Evolutionary conservation across 345 rosid genomes (phyloP), one percentile per base, ranked within the genome.

Genomic region (Rhizophora mangle): DNA sequence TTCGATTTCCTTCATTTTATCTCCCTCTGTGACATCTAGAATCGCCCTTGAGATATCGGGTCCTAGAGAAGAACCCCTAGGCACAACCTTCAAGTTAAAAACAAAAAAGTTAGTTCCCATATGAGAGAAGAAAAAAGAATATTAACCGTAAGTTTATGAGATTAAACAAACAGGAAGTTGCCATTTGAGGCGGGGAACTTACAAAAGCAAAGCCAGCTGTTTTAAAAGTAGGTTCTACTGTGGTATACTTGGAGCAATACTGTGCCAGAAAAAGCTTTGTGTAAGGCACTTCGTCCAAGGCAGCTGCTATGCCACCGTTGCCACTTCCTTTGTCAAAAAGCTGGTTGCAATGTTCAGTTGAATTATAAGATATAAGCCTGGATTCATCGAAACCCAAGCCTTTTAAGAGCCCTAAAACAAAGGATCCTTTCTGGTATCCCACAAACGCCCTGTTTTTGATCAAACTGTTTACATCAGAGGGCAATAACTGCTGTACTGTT

Each of bases 401-500:
- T 60, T 51, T 4, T 59, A 87, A 51, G 59, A 82, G 79, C 46
- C 68, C 89, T 0, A 0, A 36, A 52, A 83, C 77, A 62, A 82
- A 90, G 1, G 96, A 85, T 19, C 63, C 78, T 18, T 60, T 1
- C 1, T 10, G 74, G 76, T 81, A 90, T 0, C 89, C 98, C 0
- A 90, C 83, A 5, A 0, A 53, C 1, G 78, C 83, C 56, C 79
- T 74, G 36, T 19, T 79, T 51, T 9, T 77, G 0, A 84, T 60
- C 53, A 90, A 85, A 51, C 77, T 74, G 0, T 68, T 30, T 27
- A 86, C 76, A 49, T 82, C 84, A 0, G 85, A 74, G 0, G 98
- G 98, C 56, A 77, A 13, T 3, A 88, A 73, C 29, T 81, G 76
- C 4, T 89, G 83, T 3, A 89, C 82, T 0, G 93, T 87, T 5